Evolutionary conservation across 306 rosid species (phyloP), one percentile per base, ranked within the genome.

Genomic region (Fagus crenata): DNA sequence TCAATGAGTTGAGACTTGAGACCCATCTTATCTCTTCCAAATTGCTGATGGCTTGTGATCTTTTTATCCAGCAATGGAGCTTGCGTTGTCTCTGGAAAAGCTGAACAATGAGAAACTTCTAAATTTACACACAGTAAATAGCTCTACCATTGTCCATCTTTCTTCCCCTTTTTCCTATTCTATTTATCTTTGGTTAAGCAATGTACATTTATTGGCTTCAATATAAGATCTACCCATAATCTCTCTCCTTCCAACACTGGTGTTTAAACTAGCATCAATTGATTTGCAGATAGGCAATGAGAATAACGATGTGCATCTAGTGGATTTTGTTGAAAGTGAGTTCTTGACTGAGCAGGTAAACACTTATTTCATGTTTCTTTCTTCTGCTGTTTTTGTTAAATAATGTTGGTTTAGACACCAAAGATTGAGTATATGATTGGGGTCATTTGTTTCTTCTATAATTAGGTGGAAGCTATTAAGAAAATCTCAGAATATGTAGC

Each of bases 51-150:
- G 42, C 42, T 39, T 39, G 42, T 39, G 42, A 39, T 39, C 4
- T 53, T 17, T 22, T 80, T 8, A 46, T 14, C 35, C 81, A 84
- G 85, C 81, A 81, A 84, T 84, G 85, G 87, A 81, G 83, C 79
- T 85, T 67, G 81, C 83, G 18, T 69, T 85, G 49, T 78, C 83
- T 81, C 40, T 84, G 85, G 83, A 84, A 81, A 84, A 31, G 78
- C 12, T 85, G 75, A 85, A 81, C 68, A 81, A 81, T 58, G 78
- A 85, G 69, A 85, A 85, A 72, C 83, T 85, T 78, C 81, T 81
- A 33, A 81, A 75, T 49, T 78, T 85, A 36, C 88, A 78, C 46
- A 78, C 33, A 3, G 83, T 84, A 76, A 28, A 43, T 42, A 54
- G 8, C 31, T 18, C 2, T 58, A 0, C 32, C 31, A 58, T 58